A percentile compares a stretch with the other conserved stretches of the same genome.
These are phyloP conservation scores for Arabidopsis suecica DNA, from an alignment of 345 rosid species.

Conservation along the genomic window DNA sequence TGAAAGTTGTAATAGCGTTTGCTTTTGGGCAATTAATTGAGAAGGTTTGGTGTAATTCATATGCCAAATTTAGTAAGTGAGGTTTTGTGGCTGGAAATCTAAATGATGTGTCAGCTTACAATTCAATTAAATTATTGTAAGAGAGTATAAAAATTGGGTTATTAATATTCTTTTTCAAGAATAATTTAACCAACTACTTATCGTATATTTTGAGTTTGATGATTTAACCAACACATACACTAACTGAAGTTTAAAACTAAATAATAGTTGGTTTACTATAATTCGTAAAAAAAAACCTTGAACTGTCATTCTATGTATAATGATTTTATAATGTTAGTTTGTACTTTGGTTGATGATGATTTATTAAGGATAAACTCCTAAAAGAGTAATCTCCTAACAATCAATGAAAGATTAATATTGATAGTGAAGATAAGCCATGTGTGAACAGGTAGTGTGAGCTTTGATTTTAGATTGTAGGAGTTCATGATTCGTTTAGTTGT, in stretches of 20 bases:
- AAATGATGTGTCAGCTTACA: slow-evolving; percentile 35
- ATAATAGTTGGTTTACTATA: not conserved
- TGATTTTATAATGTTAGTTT: not conserved
- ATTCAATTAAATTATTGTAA: slow-evolving; percentile 7
- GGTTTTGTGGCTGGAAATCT: slow-evolving; percentile 39
- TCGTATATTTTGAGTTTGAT: not conserved
- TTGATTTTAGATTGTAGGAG: slow-evolving; percentile 18
- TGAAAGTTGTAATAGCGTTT: slow-evolving; percentile 18
- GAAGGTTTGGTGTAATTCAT: slow-evolving; percentile 31
- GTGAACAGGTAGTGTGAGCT: slow-evolving; percentile 33
- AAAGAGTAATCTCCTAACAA: slow-evolving; percentile 17
- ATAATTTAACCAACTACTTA: not conserved
- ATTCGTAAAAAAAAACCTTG: not conserved
- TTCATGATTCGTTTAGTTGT: slow-evolving; percentile 40
- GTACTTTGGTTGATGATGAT: not conserved
- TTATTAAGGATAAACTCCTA: not conserved
- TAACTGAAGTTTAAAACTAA: not conserved
- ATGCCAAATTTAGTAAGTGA: slow-evolving; percentile 39
- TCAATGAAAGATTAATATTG: not conserved
- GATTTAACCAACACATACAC: not conserved
- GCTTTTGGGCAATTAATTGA: slow-evolving; percentile 25
- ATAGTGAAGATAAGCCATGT: slow-evolving; percentile 32
- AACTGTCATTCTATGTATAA: not conserved
- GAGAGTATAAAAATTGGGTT: not conserved
- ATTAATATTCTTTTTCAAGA: too few relatives aligned